Base-by-base conservation (phyloP, 768 basidiomycete genomes). In the Kwoniella sp. region DNA sequence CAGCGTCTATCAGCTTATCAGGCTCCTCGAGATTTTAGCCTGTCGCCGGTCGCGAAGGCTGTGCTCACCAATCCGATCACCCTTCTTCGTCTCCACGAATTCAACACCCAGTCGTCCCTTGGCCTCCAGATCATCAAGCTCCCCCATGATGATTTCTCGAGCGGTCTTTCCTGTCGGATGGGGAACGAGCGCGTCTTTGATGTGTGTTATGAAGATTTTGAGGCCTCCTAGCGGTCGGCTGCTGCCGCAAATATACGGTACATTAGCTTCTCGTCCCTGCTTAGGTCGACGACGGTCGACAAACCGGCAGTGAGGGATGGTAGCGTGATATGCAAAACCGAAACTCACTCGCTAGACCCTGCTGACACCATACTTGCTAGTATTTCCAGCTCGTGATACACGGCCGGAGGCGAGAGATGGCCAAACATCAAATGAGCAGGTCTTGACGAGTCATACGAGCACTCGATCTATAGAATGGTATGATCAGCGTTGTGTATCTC, bases 381-480 rank as follows among this genome's bases (percentile, higher is more conserved):
- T 55, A 84, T 82, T 55, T 74, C 73, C 60, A 98, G 84, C 81
- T 98, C 95, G 59, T 86, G 84, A 1, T 85, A 85, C 31, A 98
- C 82, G 70, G 91, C 89, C 25, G 87, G 87, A 0, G 95, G 93
- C 34, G 85, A 89, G 13, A 98, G 85, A 72, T 98, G 95, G 0
- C 95, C 95, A 78, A 87, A 95, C 48, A 97, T 84, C 58, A 83
- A 76, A 52, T 87, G 85, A 68, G 87, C 84, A 20, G 85, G 83
- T 64, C 94, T 84, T 0, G 89, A 89, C 0, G 87, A 85, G 23
- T 89, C 87, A 83, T 89, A 93, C 1, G 93, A 95, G 79, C 95
- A 97, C 82, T 97, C 95, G 75, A 82, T 78, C 81, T 81, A 52
- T 20, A 17, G 17, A 3, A 20, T 3, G 3, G 15, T 45, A 45